Base-by-base conservation (phyloP, 441 rosid species). In the Erodium texanum region DNA sequence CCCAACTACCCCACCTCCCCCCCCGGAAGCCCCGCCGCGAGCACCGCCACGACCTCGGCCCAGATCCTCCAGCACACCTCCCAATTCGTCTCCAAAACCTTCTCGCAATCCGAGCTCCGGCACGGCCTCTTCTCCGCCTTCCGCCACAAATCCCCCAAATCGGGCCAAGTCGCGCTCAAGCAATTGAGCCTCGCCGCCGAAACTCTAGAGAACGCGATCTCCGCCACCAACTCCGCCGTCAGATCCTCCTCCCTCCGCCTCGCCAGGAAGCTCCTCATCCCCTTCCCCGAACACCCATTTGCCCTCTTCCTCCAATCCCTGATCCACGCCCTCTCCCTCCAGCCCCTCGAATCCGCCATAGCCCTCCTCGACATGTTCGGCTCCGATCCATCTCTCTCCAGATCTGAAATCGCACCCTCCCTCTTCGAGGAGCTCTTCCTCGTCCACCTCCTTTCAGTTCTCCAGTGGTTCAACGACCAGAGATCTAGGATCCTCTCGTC, bases 351-450 rank as follows among this genome's bases (percentile, higher is more conserved):
- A 19, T 85, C 93, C 45, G 73, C 87, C 56, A 41, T 76, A 19
- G 32, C 59, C 14, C 78, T 86, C 24, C 75, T 84, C 16, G 74
- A 64, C 69, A 23, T 84, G 36, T 86, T 86, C 79, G 54, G 22
- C 45, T 62, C 74, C 18, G 82, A 86, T 58, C 93, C 93, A 18
- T 76, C 80, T 0, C 45, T 77, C 15, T 81, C 87, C 2, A 74
- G 90, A 20, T 78, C 86, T 9, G 86, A 86, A 66, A 32, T 86
- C n/a, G 83, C 84, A 10, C 84, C 85, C 0, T 36, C 45, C 2
- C 76, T 84, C 14, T 88, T 88, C 71, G 78, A 86, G 69, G 82
- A 77, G 41, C 75, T 86, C 67, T 88, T 86, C 69, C 68, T 88
- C 1, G 77, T 76, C 68, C 86, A 86, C 67, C 73, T 86, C 50